Evolutionary conservation across 1,284 basidiomycete species (phyloP).

Genomic region (Ganoderma sinense): DNA sequence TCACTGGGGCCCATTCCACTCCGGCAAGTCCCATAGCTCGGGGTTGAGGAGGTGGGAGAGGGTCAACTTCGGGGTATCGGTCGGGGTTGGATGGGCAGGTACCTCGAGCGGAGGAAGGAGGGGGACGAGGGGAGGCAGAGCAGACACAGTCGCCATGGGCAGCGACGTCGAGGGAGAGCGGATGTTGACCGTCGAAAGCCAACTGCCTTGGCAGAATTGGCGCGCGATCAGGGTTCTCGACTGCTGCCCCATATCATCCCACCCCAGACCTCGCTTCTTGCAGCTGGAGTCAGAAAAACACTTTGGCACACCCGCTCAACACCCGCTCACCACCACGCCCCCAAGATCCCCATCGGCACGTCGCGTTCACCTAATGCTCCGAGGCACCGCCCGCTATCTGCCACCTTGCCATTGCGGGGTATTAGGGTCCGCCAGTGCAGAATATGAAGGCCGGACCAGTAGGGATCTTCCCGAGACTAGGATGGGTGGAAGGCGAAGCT

Average conservation of each 20-base stretch:
- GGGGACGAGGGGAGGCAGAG: constrained; percentile 4
- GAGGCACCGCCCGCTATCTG: background rate
- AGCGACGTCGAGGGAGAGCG: constrained; percentile 11
- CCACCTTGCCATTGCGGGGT: constrained; percentile 20
- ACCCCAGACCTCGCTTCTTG: constrained; percentile 11
- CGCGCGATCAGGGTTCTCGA: constrained; percentile 19
- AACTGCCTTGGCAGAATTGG: constrained; percentile 14
- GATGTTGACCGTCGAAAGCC: constrained; percentile 1
- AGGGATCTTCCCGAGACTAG: constrained; percentile 21
- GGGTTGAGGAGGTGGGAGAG: constrained; percentile 36
- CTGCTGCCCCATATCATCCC: constrained; percentile 25
- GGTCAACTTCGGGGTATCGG: constrained; percentile 26
- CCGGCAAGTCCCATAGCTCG: constrained; percentile 39
- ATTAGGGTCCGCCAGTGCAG: constrained; percentile 11
- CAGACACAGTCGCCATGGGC: constrained; percentile 21
- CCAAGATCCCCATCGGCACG: constrained; percentile 13
- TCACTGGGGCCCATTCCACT: constrained; percentile 36
- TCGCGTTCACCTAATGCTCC: constrained; percentile 8
- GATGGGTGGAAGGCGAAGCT: constrained; percentile 9
- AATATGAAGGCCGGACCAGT: background rate
- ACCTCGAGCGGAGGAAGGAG: background rate
- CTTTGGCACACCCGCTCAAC: constrained; percentile 27
- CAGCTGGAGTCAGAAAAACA: constrained; percentile 10
- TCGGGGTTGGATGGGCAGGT: background rate
- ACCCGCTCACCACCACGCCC: constrained; percentile 7